Base-by-base conservation (phyloP, 1,284 basidiomycete species). In the Cutaneotrichosporon sp. region DNA sequence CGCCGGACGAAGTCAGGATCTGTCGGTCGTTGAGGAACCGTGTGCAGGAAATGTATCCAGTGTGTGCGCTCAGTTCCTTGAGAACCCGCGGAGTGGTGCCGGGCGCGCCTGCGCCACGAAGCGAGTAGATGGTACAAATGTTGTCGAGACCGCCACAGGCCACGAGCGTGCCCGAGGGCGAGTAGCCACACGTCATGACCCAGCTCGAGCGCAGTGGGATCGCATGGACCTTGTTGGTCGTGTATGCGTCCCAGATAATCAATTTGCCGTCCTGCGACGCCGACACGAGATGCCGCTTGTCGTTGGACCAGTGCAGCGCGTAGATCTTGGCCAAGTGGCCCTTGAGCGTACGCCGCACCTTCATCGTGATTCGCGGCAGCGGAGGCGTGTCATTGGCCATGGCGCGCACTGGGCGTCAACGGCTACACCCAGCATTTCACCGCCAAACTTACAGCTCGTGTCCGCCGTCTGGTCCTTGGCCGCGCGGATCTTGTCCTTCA, bases 101-200 rank as follows among this genome's bases (percentile, higher is more conserved):
- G 5, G 70, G 62, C 18, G 62, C 66, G 10, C 71, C 70, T 3
- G 65, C 62, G 14, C 71, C 69, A 74, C 87, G 85, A 58, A 88
- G 82, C 58, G 81, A 84, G 79, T 98, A 98, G 69, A 98, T 93
- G 51, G 91, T 93, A 76, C 94, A 98, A 49, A 97, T 96, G 76
- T 98, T 98, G 80, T 98, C 96, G 52, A 98, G 83, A 76, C 94
- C 94, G 77, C 96, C 94, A 66, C 94, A 98, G 33, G 96, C 96
- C 57, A 98, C 96, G 65, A 87, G 93, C 76, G 90, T 92, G 51
- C 94, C 94, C 20, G 89, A 91, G 7, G 96, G 94, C 14, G 94
- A 86, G 77, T 97, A 98, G 45, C 96, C 94, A 74, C 96, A 98
- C 44, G 96, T 97, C 94, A 98, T 98, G 77, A 98, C 94, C 96